phyloP scores from a whole-genome alignment of 441 rosid genomes.

The Populus hybrid region DNA sequence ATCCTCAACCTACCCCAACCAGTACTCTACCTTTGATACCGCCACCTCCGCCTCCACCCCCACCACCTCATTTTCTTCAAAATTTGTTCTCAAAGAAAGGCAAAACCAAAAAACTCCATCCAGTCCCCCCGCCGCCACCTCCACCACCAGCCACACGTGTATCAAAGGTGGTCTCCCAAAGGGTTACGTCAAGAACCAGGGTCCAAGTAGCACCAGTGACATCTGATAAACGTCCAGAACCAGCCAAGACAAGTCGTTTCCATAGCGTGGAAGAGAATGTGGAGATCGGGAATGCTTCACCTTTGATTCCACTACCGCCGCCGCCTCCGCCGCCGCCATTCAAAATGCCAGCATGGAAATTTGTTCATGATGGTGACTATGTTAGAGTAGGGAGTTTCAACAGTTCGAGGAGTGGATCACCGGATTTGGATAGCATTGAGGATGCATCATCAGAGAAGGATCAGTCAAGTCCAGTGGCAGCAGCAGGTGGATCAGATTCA shows the following conservation, averaged over 20 bases:
- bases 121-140: slow-evolving; percentile 37
- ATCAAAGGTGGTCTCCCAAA: slow-evolving; percentile 15
- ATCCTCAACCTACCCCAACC: slow-evolving; percentile 33
- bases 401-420: slow-evolving; percentile 32
- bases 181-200: slow-evolving; percentile 13
- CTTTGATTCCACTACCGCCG: slow-evolving; percentile 47
- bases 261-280: slow-evolving; percentile 18
- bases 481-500: not conserved
- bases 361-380: slow-evolving; percentile 50
- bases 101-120: slow-evolving; percentile 35
- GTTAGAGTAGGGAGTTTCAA: slow-evolving; percentile 56
- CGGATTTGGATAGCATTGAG: slow-evolving; percentile 19
- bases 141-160: slow-evolving; percentile 26
- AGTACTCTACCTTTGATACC: slow-evolving; percentile 18
- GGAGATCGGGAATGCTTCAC: slow-evolving; percentile 42
- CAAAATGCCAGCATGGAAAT: slow-evolving; percentile 53
- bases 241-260: slow-evolving; percentile 28
- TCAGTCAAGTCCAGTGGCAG: slow-evolving; percentile 24
- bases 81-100: slow-evolving; percentile 55
- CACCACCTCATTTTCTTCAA: slow-evolving; percentile 55
- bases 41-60: slow-evolving; percentile 46
- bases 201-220: slow-evolving; percentile 15
- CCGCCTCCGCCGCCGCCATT: slow-evolving; percentile 85
- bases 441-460: slow-evolving; percentile 29
- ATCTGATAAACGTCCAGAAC: slow-evolving; percentile 29